Evolutionary conservation across 1,139 yeast species (phyloP).

Genomic region (Yamadazyma triangularis): DNA sequence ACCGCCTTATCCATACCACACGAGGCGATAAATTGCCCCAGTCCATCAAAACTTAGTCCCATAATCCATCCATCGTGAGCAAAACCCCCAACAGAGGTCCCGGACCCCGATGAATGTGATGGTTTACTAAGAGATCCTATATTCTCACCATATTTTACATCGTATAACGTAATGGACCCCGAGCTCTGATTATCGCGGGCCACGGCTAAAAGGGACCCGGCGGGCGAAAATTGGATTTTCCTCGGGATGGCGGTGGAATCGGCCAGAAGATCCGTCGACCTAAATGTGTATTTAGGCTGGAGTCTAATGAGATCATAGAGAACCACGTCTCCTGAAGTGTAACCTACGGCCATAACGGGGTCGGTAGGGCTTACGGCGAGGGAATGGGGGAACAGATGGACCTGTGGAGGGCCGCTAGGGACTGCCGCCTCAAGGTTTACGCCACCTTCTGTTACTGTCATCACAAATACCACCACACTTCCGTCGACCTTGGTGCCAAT

Average conservation of each 20-base stretch:
- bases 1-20: slow-evolving; percentile 81
- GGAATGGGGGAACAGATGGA: slow-evolving; percentile 65
- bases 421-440: no score
- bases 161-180: slow-evolving; percentile 76
- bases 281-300: slow-evolving; percentile 70
- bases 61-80: slow-evolving; percentile 93
- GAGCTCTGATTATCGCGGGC: slow-evolving; percentile 79
- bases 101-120: slow-evolving; percentile 47
- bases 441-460: slow-evolving; percentile 28
- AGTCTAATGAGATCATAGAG: slow-evolving; percentile 61
- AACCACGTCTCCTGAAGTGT: slow-evolving; percentile 75
- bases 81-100: slow-evolving; percentile 62
- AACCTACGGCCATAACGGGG: slow-evolving; percentile 63
- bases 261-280: slow-evolving; percentile 39
- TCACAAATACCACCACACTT: slow-evolving; percentile 42
- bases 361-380: slow-evolving; percentile 47
- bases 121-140: slow-evolving; percentile 71
- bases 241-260: slow-evolving; percentile 55
- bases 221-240: slow-evolving; percentile 72
- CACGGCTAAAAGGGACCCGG: slow-evolving; percentile 72
- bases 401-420: no score
- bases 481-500: slow-evolving; percentile 58
- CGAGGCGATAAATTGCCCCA: slow-evolving; percentile 68
- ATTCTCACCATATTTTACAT: slow-evolving; percentile 82
- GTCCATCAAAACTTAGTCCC: slow-evolving; percentile 70